phyloP scores from a whole-genome alignment of 805 yeast genomes.

The Pichia rugopelliculosa region DNA sequence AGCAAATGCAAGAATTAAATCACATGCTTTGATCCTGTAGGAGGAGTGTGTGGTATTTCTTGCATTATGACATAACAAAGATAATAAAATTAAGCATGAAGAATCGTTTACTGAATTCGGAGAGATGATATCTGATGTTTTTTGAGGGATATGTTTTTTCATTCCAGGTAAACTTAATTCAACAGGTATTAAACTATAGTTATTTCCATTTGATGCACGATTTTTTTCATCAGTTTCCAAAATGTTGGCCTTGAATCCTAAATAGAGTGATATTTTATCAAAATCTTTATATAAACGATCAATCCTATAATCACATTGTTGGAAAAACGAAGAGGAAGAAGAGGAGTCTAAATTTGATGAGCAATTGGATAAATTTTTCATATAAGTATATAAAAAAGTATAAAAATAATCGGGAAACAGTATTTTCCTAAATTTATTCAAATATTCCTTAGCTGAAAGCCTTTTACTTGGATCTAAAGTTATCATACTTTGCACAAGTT shows the following conservation, averaged over 20 bases:
- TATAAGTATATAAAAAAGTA: slow-evolving; percentile 61
- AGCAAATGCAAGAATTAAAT: slow-evolving; percentile 65
- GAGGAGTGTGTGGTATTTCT: slow-evolving; percentile 54
- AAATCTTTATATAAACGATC: slow-evolving; percentile 53
- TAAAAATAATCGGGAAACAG: slow-evolving; percentile 67
- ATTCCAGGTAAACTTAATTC: slow-evolving; percentile 47
- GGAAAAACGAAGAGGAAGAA: slow-evolving; percentile 13
- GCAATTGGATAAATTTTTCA: slow-evolving; percentile 33
- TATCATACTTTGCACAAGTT: slow-evolving; percentile 58
- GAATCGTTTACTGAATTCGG: slow-evolving; percentile 28
- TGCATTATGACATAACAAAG: slow-evolving; percentile 50
- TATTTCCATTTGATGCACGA: slow-evolving; percentile 2
- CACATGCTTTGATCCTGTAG: slow-evolving; percentile 63
- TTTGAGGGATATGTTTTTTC: slow-evolving; percentile 37
- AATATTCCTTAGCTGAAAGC: slow-evolving; percentile 43
- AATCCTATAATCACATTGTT: slow-evolving; percentile 50
- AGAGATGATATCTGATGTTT: slow-evolving; percentile 27
- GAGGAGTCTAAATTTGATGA: background rate
- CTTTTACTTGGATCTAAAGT: slow-evolving; percentile 55
- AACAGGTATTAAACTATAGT: slow-evolving; percentile 29
- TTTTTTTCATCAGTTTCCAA: slow-evolving; percentile 11
- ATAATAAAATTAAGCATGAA: slow-evolving; percentile 51
- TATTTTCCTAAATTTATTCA: slow-evolving; percentile 40
- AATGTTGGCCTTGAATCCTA: slow-evolving; percentile 30
- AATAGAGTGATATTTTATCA: slow-evolving; percentile 37